Percentiles rank a stretch among this genome's conserved stretches.
Conservation (phyloP, 768 basidiomycete species). For the Boletus subcaerulescens region DNA sequence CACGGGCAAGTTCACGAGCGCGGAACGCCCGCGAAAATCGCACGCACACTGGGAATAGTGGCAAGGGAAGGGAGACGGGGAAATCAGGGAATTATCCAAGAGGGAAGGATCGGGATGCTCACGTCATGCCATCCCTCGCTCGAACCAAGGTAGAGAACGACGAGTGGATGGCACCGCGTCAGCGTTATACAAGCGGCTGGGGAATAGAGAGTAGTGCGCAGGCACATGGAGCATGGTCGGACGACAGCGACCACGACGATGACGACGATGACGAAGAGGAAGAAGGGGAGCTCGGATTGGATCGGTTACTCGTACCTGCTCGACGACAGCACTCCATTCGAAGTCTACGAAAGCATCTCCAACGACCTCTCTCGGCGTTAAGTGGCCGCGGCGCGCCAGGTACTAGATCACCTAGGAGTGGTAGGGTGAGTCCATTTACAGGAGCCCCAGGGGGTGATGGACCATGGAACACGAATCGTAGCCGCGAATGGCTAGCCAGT, state of each 20-base stretch:
- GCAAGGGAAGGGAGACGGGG: constrained; percentile 25
- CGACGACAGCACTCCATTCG: constrained; percentile 73
- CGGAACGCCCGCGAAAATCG: constrained; percentile 26
- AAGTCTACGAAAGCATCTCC: constrained; percentile 65
- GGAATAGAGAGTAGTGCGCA: constrained; percentile 23
- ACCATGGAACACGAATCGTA: constrained; percentile 20
- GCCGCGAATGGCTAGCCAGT: constrained; percentile 26
- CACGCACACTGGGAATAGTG: constrained; percentile 9
- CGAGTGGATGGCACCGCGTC: constrained; percentile 40
- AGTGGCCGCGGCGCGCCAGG: constrained; percentile 12
- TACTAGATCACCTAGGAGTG: constrained; percentile 16
- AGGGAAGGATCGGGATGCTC: constrained; percentile 31
- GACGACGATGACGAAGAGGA: constrained; percentile 44
- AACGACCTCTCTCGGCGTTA: constrained; percentile 15
- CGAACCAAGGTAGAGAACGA: constrained; percentile 60
- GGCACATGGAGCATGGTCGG: constrained; percentile 16
- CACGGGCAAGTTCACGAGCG: constrained; percentile 51
- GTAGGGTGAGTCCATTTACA: constrained; percentile 17
- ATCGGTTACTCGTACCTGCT: constrained; percentile 64
- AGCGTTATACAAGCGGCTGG: constrained; percentile 34
- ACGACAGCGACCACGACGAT: constrained; percentile 33
- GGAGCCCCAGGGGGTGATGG: constrained; percentile 14
- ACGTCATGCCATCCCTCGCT: constrained; percentile 59
- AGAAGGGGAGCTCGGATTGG: constrained; percentile 61
- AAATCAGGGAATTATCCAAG: constrained; percentile 20